Conservation (phyloP, 768 basidiomycete genomes). For the Goffeauzyma gilvescens region DNA sequence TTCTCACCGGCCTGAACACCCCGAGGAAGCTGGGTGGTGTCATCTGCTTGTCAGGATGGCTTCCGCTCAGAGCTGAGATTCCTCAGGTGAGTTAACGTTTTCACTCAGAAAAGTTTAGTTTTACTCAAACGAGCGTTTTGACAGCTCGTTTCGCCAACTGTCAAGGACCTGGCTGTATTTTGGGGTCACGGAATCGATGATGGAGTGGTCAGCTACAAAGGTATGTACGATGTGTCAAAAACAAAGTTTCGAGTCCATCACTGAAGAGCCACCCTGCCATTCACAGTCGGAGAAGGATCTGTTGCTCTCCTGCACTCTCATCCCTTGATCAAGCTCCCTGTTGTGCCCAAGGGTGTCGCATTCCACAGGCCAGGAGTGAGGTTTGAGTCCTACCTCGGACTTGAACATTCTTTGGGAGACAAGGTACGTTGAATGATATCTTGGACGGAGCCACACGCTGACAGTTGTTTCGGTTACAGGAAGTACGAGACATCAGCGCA, state of each 20-base stretch:
- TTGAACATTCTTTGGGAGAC: slow-evolving; percentile 48
- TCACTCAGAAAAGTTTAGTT: slow-evolving; percentile 36
- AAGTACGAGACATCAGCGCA: slow-evolving; percentile 48
- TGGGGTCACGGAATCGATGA: slow-evolving; percentile 70
- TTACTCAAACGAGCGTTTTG: slow-evolving; percentile 47
- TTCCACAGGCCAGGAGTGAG: slow-evolving; percentile 40
- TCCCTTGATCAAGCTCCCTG: slow-evolving; percentile 39
- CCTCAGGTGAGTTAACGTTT: slow-evolving; percentile 24
- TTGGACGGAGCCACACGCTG: neutral
- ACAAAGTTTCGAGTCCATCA: neutral
- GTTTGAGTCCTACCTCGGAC: slow-evolving; percentile 48
- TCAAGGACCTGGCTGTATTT: slow-evolving; percentile 53
- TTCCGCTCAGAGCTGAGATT: slow-evolving; percentile 49
- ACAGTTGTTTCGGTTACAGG: slow-evolving; percentile 31
- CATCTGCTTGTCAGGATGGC: slow-evolving; percentile 57
- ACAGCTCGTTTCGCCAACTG: slow-evolving; percentile 47
- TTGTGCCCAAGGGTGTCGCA: slow-evolving; percentile 13
- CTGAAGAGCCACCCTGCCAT: neutral
- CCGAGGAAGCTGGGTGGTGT: slow-evolving; percentile 54
- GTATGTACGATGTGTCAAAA: slow-evolving; percentile 20
- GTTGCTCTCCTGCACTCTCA: slow-evolving; percentile 37
- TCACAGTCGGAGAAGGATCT: slow-evolving; percentile 37
- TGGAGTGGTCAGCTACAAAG: slow-evolving; percentile 46
- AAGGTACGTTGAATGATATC: neutral
- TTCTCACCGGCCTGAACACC: slow-evolving; percentile 53